A percentile compares a stretch with the other conserved stretches of the same genome.
Evolutionary conservation across 257 asterid species (phyloP).

Genomic region (Salvia splendens): DNA sequence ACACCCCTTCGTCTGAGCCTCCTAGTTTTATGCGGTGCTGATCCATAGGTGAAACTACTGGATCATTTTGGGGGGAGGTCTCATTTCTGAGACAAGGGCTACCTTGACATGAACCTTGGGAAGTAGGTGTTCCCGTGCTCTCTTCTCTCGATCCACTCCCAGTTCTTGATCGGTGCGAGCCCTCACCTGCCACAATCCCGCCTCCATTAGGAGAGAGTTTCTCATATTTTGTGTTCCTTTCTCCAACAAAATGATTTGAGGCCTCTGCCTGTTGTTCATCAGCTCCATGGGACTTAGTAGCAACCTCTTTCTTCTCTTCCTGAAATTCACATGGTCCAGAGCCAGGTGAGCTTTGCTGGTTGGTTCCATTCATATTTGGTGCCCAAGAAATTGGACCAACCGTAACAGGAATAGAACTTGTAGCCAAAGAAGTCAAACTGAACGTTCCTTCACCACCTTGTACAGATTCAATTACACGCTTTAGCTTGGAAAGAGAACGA

Average conservation of each 20-base stretch:
- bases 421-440: slow-evolving; percentile 64
- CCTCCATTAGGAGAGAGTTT: slow-evolving; percentile 33
- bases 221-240: slow-evolving; percentile 31
- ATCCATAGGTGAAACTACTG: slow-evolving; percentile 44
- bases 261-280: slow-evolving; percentile 45
- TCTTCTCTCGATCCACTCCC: slow-evolving; percentile 82
- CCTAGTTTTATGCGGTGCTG: slow-evolving; percentile 38
- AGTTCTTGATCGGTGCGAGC: slow-evolving; percentile 52
- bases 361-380: slow-evolving; percentile 49
- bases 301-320: slow-evolving; percentile 46
- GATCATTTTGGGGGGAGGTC: slow-evolving; percentile 52
- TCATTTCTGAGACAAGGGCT: slow-evolving; percentile 53
- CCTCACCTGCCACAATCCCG: slow-evolving; percentile 36
- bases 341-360: slow-evolving; percentile 48
- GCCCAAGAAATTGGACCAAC: slow-evolving; percentile 75
- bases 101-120: slow-evolving; percentile 78
- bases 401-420: slow-evolving; percentile 59
- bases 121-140: slow-evolving; percentile 74
- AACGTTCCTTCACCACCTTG: slow-evolving; percentile 85
- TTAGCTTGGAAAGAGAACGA: slow-evolving; percentile 78
- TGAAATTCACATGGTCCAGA: slow-evolving; percentile 50
- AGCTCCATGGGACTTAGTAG: slow-evolving; percentile 32
- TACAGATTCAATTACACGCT: slow-evolving; percentile 84
- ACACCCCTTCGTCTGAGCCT: slow-evolving; percentile 34
- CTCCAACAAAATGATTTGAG: slow-evolving; percentile 41